Base-by-base conservation (phyloP, 2,329 filamentous ascomycete species). In the Aspergillus texensis region DNA sequence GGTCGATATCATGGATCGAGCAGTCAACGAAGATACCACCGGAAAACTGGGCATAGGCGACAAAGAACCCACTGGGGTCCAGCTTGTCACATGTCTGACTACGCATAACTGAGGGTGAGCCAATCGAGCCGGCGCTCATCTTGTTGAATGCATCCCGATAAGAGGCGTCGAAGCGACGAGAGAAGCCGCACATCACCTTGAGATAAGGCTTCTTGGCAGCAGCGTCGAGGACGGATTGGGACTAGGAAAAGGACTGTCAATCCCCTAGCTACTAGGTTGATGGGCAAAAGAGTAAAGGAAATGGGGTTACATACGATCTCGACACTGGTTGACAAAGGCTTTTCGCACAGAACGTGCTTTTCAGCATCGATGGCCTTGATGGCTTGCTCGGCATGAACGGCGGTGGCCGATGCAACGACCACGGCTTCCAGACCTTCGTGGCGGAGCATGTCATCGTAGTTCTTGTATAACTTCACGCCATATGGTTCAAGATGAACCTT, bases 1-100 rank as follows among this genome's bases (percentile, higher is more conserved):
- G 82, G 65, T 89, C 87, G 68, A 91, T 91, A 69, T 91, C 89
- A 79, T 91, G 89, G 71, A 91, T 87, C 58, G 85, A 87, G 78
- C 86, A 89, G 79, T 91, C 89, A 62, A 91, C 89, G 69, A 91
- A 91, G 72, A 91, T 89, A 26, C 88, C 88, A 39, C 89, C 89
- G 1, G 81, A 85, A 77, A 85, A 88, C 68, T 87, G 80, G 14
- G 89, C 87, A 75, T 91, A 91, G 26, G 83, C 81, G 60, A 91
- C 87, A 74, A 90, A 91, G 81, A 90, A 91, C 53, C 88, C 88
- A 0, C 82, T 82, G 0, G 87, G 85, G 63, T 90, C 87, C 62
- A 86, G 82, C 73, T 87, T 89, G 77, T 91, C 88, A 76, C 87
- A 89, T 0, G 88, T 91, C 75, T 91, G 88, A 53, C 83, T 86